Conservation (phyloP, 1,284 basidiomycete genomes). For the Tremellales sp. region DNA sequence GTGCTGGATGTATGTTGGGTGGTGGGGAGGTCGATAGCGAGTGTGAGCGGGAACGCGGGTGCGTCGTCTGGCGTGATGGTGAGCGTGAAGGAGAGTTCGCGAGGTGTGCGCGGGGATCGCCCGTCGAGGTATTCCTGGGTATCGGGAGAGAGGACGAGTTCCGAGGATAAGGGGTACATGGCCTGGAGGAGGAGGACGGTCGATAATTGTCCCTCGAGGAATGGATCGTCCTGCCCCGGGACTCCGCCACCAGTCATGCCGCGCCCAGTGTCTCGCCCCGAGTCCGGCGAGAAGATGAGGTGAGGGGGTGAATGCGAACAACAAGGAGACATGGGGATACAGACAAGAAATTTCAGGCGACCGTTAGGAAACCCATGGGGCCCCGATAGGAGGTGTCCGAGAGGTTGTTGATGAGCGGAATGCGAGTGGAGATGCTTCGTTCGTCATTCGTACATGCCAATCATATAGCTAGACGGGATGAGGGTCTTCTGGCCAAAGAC, state of each 20-base stretch:
- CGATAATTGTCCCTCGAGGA: constrained; percentile 11
- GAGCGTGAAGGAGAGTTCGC: too few relatives aligned
- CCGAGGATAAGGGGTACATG: constrained; percentile 40
- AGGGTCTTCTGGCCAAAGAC: constrained; percentile 35
- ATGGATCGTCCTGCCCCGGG: not conserved
- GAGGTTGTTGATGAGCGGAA: too few relatives aligned
- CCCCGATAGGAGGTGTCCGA: too few relatives aligned
- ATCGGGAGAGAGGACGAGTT: constrained; percentile 21
- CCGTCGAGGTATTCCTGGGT: constrained; percentile 2
- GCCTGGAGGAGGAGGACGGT: constrained; percentile 37
- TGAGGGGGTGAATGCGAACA: too few relatives aligned
- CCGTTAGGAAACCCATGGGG: too few relatives aligned
- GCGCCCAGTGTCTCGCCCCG: too few relatives aligned
- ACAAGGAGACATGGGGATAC: too few relatives aligned
- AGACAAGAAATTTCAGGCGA: too few relatives aligned
- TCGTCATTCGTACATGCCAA: not conserved
- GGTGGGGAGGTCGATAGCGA: constrained; percentile 4
- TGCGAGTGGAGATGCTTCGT: not conserved
- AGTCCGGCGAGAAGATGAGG: too few relatives aligned
- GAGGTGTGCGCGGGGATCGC: not conserved
- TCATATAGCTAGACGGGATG: constrained; percentile 11
- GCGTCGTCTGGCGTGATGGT: not conserved
- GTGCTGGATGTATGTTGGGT: not conserved
- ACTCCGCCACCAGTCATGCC: too few relatives aligned
- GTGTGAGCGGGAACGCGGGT: not conserved